phyloP scores from a whole-genome alignment of 2,329 filamentous ascomycete species.

The Plectosphaerella plurivora region DNA sequence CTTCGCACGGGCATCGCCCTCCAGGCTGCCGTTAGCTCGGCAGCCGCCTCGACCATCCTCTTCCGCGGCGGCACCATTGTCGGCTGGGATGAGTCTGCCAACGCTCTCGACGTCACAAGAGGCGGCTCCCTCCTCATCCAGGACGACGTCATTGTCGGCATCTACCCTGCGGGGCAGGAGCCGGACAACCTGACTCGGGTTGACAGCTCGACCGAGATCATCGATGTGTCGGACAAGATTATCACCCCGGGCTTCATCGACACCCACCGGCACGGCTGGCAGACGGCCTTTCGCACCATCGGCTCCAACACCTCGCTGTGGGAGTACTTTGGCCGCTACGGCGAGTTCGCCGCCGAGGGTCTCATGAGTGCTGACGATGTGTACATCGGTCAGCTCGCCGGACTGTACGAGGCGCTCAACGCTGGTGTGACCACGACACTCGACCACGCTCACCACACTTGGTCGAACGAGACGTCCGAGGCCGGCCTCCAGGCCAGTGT shows the following conservation, averaged over 20 bases:
- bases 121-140: slow-evolving; percentile 35
- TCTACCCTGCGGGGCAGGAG: slow-evolving; percentile 19
- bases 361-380: slow-evolving; percentile 37
- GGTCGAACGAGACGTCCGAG: slow-evolving; percentile 32
- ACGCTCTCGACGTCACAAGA: slow-evolving; percentile 29
- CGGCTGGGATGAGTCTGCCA: slow-evolving; percentile 26
- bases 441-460: slow-evolving; percentile 48
- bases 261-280: slow-evolving; percentile 53
- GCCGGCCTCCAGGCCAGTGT: slow-evolving; percentile 41
- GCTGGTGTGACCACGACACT: slow-evolving; percentile 48
- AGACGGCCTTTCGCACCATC: slow-evolving; percentile 50
- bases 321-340: slow-evolving; percentile 40
- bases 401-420: slow-evolving; percentile 45
- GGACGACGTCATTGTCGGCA: slow-evolving; percentile 28
- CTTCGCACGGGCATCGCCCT: neutral
- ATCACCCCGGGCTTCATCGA: slow-evolving; percentile 52
- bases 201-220: slow-evolving; percentile 26
- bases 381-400: slow-evolving; percentile 40
- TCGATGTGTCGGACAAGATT: slow-evolving; percentile 48
- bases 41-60: slow-evolving; percentile 15
- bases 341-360: slow-evolving; percentile 22
- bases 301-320: slow-evolving; percentile 44
- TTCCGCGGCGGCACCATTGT: slow-evolving; percentile 34
- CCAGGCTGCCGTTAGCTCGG: neutral
- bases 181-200: slow-evolving; percentile 13